These are phyloP conservation scores for Chlorella sp. DNA, from an alignment of 139 green algal genomes.

Conservation along the genomic window DNA sequence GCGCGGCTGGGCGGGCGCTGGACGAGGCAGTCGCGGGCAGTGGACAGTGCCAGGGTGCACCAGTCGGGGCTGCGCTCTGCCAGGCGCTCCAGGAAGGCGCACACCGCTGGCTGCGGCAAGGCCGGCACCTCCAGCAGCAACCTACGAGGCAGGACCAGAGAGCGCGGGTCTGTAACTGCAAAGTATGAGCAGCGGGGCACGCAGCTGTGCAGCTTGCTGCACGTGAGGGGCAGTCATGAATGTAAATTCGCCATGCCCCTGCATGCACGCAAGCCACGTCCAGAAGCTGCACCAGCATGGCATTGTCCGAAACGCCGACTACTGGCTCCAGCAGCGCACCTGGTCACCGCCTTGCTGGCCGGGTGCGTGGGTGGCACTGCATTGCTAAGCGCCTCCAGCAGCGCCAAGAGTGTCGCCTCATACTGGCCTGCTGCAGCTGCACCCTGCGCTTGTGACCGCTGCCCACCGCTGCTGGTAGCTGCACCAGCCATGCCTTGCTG, in stretches of 20 bases:
- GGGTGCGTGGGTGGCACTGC: too few species aligned
- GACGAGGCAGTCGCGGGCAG: conserved; percentile 58
- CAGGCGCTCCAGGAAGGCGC: conserved; percentile 55
- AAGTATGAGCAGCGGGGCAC: too few species aligned
- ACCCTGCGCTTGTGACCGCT: background rate
- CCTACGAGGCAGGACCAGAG: background rate
- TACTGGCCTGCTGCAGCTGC: conserved; percentile 39
- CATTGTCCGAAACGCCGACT: too few species aligned
- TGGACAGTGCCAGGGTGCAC: conserved; percentile 58
- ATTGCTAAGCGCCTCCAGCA: conserved; percentile 56
- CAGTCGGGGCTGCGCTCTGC: conserved; percentile 51
- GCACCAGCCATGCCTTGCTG: background rate
- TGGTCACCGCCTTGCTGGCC: too few species aligned
- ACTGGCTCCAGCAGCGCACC: too few species aligned
- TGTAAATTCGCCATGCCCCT: too few species aligned
- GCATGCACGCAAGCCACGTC: too few species aligned
- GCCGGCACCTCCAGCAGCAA: conserved; percentile 64
- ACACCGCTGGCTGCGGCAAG: conserved; percentile 53
- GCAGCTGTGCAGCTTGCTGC: too few species aligned
- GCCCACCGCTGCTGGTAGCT: background rate
- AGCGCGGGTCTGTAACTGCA: too few species aligned
- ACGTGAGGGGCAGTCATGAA: too few species aligned
- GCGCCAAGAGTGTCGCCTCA: conserved; percentile 62
- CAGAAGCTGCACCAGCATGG: too few species aligned
- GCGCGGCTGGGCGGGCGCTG: conserved; percentile 52